A percentile compares a stretch with the other conserved stretches of the same genome.
These are phyloP conservation scores for Fonsecaea multimorphosa DNA, from an alignment of 2,329 filamentous ascomycete species.

Conservation along the genomic window DNA sequence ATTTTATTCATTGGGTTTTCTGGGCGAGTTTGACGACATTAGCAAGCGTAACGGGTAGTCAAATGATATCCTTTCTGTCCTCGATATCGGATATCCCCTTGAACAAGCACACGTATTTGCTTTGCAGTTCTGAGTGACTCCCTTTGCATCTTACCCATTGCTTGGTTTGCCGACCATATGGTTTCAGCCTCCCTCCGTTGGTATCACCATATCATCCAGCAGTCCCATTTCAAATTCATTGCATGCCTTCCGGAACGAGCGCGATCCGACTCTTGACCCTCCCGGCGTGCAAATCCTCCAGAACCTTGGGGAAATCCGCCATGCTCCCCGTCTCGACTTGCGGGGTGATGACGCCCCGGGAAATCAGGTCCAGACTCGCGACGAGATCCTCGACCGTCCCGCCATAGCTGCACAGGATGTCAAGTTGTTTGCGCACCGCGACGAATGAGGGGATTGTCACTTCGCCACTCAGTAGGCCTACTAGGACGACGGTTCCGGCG, in stretches of 20 bases:
- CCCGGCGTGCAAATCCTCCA: constrained; percentile 28
- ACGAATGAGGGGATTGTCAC: constrained; percentile 12
- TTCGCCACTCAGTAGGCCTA: constrained; percentile 21
- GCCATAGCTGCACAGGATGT: constrained; percentile 30
- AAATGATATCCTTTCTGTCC: not conserved
- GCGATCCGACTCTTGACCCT: constrained; percentile 32
- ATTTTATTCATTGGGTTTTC: not conserved
- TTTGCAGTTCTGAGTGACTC: not conserved
- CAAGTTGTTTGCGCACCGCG: constrained; percentile 22
- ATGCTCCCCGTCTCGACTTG: constrained; percentile 27
- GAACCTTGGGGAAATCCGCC: constrained; percentile 22
- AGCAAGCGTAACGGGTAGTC: constrained; percentile 13
- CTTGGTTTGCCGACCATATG: too few species aligned
- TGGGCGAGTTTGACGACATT: not conserved
- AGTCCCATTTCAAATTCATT: too few species aligned
- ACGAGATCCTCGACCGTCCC: constrained; percentile 23
- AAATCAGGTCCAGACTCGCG: constrained; percentile 24
- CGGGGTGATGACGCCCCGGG: constrained; percentile 24
- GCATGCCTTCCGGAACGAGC: constrained; percentile 23
- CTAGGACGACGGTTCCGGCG: constrained; percentile 27
- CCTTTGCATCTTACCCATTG: too few species aligned
- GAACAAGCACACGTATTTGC: not conserved
- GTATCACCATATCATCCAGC: too few species aligned
- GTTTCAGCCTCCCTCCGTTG: too few species aligned
- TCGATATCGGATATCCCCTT: not conserved